phyloP scores from a whole-genome alignment of 169 alveolate species.

The Sarcocystis neurona region DNA sequence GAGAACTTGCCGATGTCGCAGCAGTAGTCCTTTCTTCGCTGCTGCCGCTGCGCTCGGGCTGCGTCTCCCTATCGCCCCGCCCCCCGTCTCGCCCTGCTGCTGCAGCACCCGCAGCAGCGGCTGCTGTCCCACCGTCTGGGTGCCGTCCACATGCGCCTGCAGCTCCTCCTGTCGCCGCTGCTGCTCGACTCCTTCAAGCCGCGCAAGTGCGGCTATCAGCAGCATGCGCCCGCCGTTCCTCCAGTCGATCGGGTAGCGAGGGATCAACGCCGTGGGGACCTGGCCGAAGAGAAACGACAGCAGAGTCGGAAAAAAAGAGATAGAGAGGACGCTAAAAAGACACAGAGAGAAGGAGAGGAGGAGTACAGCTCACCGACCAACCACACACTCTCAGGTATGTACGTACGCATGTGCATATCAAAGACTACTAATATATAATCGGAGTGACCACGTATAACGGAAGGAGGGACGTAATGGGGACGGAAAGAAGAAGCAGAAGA shows the following conservation, averaged over 20 bases:
- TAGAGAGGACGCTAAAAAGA: not conserved
- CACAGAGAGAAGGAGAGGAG: not conserved
- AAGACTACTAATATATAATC: not conserved
- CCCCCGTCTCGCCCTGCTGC: constrained; percentile 39
- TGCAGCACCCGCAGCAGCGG: constrained; percentile 34
- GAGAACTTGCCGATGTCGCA: constrained; percentile 72
- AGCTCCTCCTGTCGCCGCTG: constrained; percentile 33
- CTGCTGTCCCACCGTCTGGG: constrained; percentile 44
- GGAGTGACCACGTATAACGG: not conserved
- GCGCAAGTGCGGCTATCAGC: constrained; percentile 79
- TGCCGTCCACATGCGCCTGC: constrained; percentile 19
- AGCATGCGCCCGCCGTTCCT: constrained; percentile 86
- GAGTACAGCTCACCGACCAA: no score
- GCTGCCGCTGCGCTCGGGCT: constrained; percentile 54
- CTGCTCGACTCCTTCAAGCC: constrained; percentile 75
- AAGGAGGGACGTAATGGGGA: not conserved
- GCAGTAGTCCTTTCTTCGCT: constrained; percentile 42
- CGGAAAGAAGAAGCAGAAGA: not conserved
- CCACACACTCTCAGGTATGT: no score
- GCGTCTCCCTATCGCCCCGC: constrained; percentile 44
- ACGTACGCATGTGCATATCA: no score
- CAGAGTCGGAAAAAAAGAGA: not conserved
- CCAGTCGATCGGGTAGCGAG: constrained; percentile 87
- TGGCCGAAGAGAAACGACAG: constrained; percentile 19
- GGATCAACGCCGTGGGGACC: constrained; percentile 84